These are phyloP conservation scores for Aureobasidium subglaciale DNA, from an alignment of 2,329 filamentous ascomycete genomes.

Conservation along the genomic window DNA sequence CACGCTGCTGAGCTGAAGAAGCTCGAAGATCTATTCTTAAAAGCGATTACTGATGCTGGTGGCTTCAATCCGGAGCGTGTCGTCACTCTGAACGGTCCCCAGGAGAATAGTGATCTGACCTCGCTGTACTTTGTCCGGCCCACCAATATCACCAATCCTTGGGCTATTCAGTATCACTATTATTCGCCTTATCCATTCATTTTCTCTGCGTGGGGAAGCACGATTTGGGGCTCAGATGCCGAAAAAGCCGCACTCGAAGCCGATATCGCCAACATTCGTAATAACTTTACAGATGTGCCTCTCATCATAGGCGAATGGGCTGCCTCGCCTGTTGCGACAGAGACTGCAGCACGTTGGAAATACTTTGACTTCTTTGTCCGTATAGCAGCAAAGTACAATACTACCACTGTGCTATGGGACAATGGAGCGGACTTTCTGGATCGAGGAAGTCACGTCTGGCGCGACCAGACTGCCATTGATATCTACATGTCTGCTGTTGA, in stretches of 20 bases:
- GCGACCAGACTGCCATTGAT: slow-evolving; percentile 42
- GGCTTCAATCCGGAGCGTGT: slow-evolving; percentile 51
- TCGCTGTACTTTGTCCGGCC: slow-evolving; percentile 48
- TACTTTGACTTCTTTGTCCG: slow-evolving; percentile 50
- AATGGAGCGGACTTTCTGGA: slow-evolving; percentile 52
- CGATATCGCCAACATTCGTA: slow-evolving; percentile 46
- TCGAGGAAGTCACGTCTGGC: slow-evolving; percentile 43
- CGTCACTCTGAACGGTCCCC: slow-evolving; percentile 48
- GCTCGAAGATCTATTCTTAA: slow-evolving; percentile 50
- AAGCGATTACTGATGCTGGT: slow-evolving; percentile 47
- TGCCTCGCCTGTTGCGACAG: slow-evolving; percentile 43
- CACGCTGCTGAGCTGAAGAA: slow-evolving; percentile 48
- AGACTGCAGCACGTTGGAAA: slow-evolving; percentile 51
- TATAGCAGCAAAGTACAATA: slow-evolving; percentile 44
- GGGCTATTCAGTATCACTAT: slow-evolving; percentile 56
- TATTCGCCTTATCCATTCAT: slow-evolving; percentile 47
- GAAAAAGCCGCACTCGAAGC: slow-evolving; percentile 45
- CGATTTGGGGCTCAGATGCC: slow-evolving; percentile 50
- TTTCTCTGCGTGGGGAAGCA: slow-evolving; percentile 49
- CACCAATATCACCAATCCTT: slow-evolving; percentile 47
- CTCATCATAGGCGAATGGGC: slow-evolving; percentile 54
- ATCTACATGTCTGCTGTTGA: slow-evolving; percentile 42
- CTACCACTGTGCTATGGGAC: slow-evolving; percentile 51
- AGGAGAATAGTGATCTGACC: slow-evolving; percentile 47
- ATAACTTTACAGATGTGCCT: slow-evolving; percentile 50